These are phyloP conservation scores for Pyrus betulifolia DNA, from an alignment of 306 rosid genomes.

Conservation along the genomic window DNA sequence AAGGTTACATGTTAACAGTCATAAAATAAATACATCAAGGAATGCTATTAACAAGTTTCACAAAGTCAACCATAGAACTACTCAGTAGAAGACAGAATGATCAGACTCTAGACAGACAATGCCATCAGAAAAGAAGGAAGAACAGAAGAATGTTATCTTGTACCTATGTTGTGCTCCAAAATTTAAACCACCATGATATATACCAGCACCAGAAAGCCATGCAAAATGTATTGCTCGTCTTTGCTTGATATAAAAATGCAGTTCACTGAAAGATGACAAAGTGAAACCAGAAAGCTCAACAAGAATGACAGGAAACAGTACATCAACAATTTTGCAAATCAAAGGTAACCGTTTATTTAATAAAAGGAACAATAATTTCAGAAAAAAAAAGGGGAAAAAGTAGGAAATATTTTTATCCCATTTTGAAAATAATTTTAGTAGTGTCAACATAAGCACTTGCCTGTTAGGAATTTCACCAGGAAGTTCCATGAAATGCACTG, in stretches of 20 bases:
- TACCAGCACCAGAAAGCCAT: conserved; percentile 99
- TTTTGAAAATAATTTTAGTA: conserved; percentile 2
- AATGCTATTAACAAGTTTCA: too few species aligned
- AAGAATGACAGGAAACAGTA: not conserved
- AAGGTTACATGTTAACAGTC: not conserved
- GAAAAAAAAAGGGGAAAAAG: not conserved
- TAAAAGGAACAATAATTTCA: not conserved
- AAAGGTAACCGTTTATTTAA: not conserved
- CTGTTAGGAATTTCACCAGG: conserved; percentile 95
- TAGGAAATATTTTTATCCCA: conserved; percentile 5
- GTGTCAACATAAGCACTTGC: conserved; percentile 30
- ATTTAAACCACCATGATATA: conserved; percentile 85
- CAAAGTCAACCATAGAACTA: not conserved
- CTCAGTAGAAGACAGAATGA: not conserved
- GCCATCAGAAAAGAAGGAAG: not conserved
- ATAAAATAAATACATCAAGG: too few species aligned
- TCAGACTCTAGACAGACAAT: not conserved
- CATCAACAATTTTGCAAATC: not conserved
- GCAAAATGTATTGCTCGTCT: conserved; percentile 95
- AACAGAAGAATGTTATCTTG: conserved; percentile 5
- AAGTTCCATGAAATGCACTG: conserved; percentile 95
- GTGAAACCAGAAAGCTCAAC: not conserved
- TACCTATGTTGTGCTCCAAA: conserved; percentile 88
- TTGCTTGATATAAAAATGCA: conserved; percentile 89
- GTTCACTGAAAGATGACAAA: conserved; percentile 52